Evolutionary conservation across 768 basidiomycete species (phyloP).

Genomic region (Hysterangium stoloniferum): DNA sequence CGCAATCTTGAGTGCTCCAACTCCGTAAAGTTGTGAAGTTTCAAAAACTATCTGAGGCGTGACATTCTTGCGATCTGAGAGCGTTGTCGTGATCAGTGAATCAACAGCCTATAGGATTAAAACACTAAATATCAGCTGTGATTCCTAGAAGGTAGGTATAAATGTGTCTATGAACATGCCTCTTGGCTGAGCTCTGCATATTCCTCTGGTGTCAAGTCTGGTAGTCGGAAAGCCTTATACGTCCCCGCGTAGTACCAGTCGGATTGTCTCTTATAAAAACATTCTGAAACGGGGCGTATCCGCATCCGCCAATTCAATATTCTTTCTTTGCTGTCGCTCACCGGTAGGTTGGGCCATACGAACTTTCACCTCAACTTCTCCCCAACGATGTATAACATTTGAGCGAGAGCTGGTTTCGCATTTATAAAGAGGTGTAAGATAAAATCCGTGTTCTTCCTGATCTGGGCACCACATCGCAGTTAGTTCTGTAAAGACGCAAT

Average conservation of each 20-base stretch:
- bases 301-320: neutral
- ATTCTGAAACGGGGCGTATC: constrained; percentile 39
- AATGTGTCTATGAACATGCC: no score
- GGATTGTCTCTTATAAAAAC: constrained; percentile 74
- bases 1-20: constrained; percentile 63
- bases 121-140: neutral
- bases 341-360: constrained; percentile 59
- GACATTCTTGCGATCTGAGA: constrained; percentile 61
- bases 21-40: constrained; percentile 60
- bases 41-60: constrained; percentile 77
- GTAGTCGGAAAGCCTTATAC: constrained; percentile 59
- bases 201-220: constrained; percentile 57
- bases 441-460: constrained; percentile 76
- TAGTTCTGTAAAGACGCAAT: constrained; percentile 55
- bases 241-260: constrained; percentile 82
- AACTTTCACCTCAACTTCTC: constrained; percentile 49
- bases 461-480: constrained; percentile 78
- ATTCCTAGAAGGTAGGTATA: constrained; percentile 7
- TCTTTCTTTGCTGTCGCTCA: constrained; percentile 18
- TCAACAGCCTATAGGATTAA: constrained; percentile 44
- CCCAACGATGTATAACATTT: constrained; percentile 71
- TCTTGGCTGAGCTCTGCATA: constrained; percentile 61
- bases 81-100: constrained; percentile 63
- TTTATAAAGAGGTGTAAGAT: constrained; percentile 65
- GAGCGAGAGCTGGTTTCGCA: constrained; percentile 76